Base-by-base conservation (phyloP, 2,329 filamentous ascomycete species). In the Whalleya microplaca region DNA sequence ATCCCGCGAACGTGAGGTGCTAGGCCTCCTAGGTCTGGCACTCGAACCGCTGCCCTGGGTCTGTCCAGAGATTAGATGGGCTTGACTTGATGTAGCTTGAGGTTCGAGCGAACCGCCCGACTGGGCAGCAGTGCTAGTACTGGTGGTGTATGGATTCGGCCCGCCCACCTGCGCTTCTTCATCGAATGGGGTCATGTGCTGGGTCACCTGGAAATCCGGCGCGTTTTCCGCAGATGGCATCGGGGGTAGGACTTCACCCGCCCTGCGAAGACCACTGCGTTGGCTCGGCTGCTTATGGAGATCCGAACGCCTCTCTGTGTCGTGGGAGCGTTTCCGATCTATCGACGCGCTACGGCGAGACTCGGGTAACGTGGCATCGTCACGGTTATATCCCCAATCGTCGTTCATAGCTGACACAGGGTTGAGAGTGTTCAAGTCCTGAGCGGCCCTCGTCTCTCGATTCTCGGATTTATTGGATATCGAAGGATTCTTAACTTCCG, bases 401-500 rank as follows among this genome's bases (percentile, higher is more conserved):
- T 76, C 74, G n/a, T 66, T 65, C 3, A 69, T 72, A 18, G 72
- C 71, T 27, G 48, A 55, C 3, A 69, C 53, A 3, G 73, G 70
- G 53, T 74, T 68, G 16, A 75, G 66, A 0, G 72, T 66, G 67
- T 78, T 83, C 51, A 85, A 66, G 2, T 75, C 75, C 1, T 77
- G 71, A 29, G 75, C 74, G 21, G 82, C 81, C 20, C 74, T 69
- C 58, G 74, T 68, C 68, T 84, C 81, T 6, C 66, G 66, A 18
- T 71, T 70, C 14, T 69, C 64, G 45, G 58, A 51, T 8, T 53
- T 59, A 21, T 58, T 63, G 16, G 54, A 55, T 40, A 53, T 65
- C 12, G 62, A 65, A 44, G 59, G 46, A 23, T 62, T 63, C 18
- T 60, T 53, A 4, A 56, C 70, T 14, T 66, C 65, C 8, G 70